phyloP scores from a whole-genome alignment of 192 early-diverging fungal genomes.

The Obelidium mucronatum region DNA sequence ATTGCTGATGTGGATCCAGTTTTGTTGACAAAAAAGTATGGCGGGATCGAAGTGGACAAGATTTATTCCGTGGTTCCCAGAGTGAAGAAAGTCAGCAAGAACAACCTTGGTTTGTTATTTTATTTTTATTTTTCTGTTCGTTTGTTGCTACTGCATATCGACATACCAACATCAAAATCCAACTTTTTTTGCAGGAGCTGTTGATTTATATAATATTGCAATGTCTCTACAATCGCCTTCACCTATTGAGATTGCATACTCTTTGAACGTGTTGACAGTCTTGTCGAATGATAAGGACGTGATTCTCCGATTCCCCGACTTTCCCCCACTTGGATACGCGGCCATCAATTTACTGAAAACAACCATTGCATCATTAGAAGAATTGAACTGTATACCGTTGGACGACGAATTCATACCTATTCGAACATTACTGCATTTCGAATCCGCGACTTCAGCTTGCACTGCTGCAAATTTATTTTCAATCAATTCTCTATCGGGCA shows the following conservation, averaged over 20 bases:
- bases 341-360: neutral
- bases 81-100: neutral
- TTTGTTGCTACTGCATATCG: too few species aligned
- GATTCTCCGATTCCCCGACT: constrained; percentile 16
- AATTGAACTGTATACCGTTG: too few species aligned
- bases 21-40: neutral
- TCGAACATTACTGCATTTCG: neutral
- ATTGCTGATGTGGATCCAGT: too few species aligned
- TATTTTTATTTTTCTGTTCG: neutral
- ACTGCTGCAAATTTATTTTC: neutral
- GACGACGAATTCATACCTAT: neutral
- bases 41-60: constrained; percentile 25
- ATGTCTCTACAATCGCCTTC: constrained; percentile 21
- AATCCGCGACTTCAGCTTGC: neutral
- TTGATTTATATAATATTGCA: constrained; percentile 26
- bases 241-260: neutral
- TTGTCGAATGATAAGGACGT: constrained; percentile 26
- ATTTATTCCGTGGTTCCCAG: neutral
- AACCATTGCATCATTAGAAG: neutral
- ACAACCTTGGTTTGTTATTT: neutral
- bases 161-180: too few species aligned
- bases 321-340: constrained; percentile 12
- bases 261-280: constrained; percentile 24
- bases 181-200: neutral
- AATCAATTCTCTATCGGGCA: neutral